Evolutionary conservation across 805 yeast species (phyloP).

Genomic region (Kodamaea fukazawae): DNA sequence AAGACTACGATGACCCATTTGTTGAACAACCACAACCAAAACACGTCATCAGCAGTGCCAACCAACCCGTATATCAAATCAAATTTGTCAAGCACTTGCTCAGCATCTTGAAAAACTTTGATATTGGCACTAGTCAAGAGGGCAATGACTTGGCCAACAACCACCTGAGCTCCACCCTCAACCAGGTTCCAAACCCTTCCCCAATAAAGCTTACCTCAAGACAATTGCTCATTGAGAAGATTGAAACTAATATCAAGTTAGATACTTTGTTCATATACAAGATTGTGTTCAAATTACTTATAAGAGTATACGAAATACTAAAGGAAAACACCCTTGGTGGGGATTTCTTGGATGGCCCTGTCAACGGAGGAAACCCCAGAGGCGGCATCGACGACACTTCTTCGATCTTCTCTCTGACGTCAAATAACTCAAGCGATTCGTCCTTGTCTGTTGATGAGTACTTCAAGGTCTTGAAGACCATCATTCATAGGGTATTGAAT

Average conservation of each 20-base stretch:
- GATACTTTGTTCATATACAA: slow-evolving; percentile 40
- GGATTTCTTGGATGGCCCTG: slow-evolving; percentile 3
- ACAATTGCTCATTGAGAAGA: slow-evolving; percentile 42
- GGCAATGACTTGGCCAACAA: slow-evolving; percentile 2
- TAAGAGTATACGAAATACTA: slow-evolving; percentile 26
- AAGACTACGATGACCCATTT: slow-evolving; percentile 9
- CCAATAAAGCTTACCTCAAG: slow-evolving; percentile 40
- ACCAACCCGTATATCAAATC: slow-evolving; percentile 30
- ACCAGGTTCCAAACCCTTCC: slow-evolving; percentile 22
- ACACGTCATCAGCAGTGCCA: slow-evolving; percentile 9
- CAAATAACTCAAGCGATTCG: slow-evolving; percentile 22
- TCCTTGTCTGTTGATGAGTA: slow-evolving; percentile 33
- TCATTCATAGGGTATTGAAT: slow-evolving; percentile 25
- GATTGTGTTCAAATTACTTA: slow-evolving; percentile 29
- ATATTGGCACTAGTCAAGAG: slow-evolving; percentile 26
- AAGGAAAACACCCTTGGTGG: slow-evolving; percentile 17
- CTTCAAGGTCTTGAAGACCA: slow-evolving; percentile 23
- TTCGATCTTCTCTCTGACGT: slow-evolving; percentile 35
- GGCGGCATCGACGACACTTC: slow-evolving; percentile 23
- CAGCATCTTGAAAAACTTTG: slow-evolving; percentile 37
- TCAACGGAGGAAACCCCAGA: not conserved
- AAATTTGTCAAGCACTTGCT: slow-evolving; percentile 34
- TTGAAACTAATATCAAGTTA: slow-evolving; percentile 41
- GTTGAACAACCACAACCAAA: slow-evolving; percentile 8
- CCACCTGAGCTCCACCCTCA: slow-evolving; percentile 13